These are phyloP conservation scores for Aspergillus egyptiacus DNA, from an alignment of 495 filamentous ascomycete genomes.

Conservation along the genomic window DNA sequence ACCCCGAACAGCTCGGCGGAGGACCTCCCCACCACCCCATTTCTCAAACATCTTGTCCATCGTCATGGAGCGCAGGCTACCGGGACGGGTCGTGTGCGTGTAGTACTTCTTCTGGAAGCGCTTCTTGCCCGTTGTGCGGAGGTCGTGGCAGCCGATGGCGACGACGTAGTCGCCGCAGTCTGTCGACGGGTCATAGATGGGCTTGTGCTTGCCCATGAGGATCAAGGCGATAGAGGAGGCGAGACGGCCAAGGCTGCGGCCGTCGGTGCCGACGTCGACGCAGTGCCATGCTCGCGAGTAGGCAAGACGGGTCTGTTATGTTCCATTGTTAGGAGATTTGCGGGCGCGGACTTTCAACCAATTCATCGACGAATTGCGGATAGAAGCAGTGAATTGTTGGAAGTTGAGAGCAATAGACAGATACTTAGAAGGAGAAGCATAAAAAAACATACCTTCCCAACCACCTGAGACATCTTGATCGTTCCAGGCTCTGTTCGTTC, in stretches of 20 bases:
- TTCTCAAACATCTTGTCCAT: constrained; percentile 95
- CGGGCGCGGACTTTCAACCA: no score
- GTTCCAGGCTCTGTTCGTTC: no score
- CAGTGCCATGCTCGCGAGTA: constrained; percentile 95
- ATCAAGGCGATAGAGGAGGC: constrained; percentile 84
- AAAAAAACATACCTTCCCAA: constrained; percentile 37
- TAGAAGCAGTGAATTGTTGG: not conserved
- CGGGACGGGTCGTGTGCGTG: constrained; percentile 83
- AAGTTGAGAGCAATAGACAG: no score
- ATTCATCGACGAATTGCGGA: not conserved
- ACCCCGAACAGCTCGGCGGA: constrained; percentile 85
- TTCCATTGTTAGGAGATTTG: not conserved
- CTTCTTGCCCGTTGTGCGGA: constrained; percentile 89
- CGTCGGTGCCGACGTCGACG: constrained; percentile 60
- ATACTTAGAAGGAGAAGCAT: no score
- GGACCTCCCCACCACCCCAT: constrained; percentile 88
- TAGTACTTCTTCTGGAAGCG: constrained; percentile 92
- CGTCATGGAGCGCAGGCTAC: constrained; percentile 76
- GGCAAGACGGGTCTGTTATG: constrained; percentile 77
- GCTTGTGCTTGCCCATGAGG: constrained; percentile 99
- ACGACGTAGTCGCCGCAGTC: constrained; percentile 99
- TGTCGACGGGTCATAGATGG: constrained; percentile 90
- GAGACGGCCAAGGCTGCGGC: constrained; percentile 68
- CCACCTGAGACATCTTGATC: constrained; percentile 40
- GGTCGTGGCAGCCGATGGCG: constrained; percentile 76